Evolutionary conservation across 108 stramenopile species (phyloP).

Genomic region (Stephanodiscus minutulus): DNA sequence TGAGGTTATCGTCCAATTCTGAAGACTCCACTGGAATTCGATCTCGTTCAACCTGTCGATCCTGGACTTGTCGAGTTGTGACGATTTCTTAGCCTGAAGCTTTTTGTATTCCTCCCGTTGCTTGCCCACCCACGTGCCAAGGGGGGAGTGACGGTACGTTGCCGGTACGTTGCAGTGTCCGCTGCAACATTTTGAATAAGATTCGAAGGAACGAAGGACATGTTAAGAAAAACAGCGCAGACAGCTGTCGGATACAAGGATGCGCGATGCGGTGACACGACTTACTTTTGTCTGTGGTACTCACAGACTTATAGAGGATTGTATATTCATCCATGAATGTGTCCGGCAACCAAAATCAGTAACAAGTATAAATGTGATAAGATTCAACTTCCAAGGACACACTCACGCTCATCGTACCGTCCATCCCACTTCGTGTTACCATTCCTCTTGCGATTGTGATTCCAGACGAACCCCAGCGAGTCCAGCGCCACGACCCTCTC

Average conservation of each 20-base stretch:
- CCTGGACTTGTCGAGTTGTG: slow-evolving; percentile 32
- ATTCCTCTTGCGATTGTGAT: slow-evolving; percentile 44
- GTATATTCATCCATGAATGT: neutral
- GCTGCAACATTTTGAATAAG: slow-evolving; percentile 2
- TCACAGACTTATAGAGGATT: slow-evolving; percentile 4
- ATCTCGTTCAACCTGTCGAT: slow-evolving; percentile 45
- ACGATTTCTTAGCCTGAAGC: slow-evolving; percentile 38
- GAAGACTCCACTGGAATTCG: slow-evolving; percentile 48
- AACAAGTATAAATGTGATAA: neutral
- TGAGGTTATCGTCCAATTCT: slow-evolving; percentile 34
- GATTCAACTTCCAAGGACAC: neutral
- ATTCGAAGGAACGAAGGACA: neutral
- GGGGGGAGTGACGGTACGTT: slow-evolving; percentile 28
- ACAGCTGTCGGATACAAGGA: neutral
- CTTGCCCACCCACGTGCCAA: slow-evolving; percentile 50
- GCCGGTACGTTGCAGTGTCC: slow-evolving; percentile 43
- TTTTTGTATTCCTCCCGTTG: slow-evolving; percentile 54
- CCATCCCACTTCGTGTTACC: slow-evolving; percentile 29
- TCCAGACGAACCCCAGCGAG: slow-evolving; percentile 51
- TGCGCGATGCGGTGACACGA: neutral
- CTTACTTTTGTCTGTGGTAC: slow-evolving; percentile 15
- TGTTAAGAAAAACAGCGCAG: neutral
- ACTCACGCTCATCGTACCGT: slow-evolving; percentile 24
- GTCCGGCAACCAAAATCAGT: neutral
- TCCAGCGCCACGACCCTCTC: slow-evolving; percentile 42